Evolutionary conservation across 768 basidiomycete species (phyloP).

Genomic region (Lentinula edodes): DNA sequence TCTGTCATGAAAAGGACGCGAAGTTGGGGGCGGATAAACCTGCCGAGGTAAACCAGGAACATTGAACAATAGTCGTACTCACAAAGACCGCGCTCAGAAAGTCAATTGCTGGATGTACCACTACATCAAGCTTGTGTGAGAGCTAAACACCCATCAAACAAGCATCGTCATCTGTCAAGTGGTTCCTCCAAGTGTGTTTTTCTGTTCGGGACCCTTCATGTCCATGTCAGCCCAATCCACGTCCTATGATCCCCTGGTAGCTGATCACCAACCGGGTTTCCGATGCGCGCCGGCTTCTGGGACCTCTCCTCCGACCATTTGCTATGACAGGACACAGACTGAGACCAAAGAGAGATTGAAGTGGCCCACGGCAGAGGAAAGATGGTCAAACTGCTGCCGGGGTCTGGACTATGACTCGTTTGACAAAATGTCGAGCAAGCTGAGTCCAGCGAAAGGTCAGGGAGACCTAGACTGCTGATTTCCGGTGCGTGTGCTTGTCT

Average conservation of each 20-base stretch:
- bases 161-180: neutral
- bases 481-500: slow-evolving; percentile 3
- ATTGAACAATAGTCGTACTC: neutral
- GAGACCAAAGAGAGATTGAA: neutral
- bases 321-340: neutral
- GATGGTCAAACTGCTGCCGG: slow-evolving; percentile 4
- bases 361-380: slow-evolving; percentile 6
- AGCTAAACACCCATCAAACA: neutral
- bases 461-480: neutral
- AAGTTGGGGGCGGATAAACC: slow-evolving; percentile 5
- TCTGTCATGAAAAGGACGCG: slow-evolving; percentile 2
- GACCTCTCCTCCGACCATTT: slow-evolving; percentile 5
- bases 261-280: neutral
- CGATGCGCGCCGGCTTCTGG: slow-evolving; percentile 3
- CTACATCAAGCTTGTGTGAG: slow-evolving; percentile 1
- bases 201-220: slow-evolving; percentile 5
- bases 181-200: neutral
- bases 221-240: neutral
- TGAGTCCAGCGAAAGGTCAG: slow-evolving; percentile 4
- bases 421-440: neutral
- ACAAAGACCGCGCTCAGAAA: neutral
- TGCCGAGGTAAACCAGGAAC: neutral
- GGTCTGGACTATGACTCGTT: neutral
- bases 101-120: neutral
- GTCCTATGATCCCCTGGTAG: slow-evolving; percentile 1